Conservation (phyloP, 139 green algal genomes). For the Monoraphidium neglectum region DNA sequence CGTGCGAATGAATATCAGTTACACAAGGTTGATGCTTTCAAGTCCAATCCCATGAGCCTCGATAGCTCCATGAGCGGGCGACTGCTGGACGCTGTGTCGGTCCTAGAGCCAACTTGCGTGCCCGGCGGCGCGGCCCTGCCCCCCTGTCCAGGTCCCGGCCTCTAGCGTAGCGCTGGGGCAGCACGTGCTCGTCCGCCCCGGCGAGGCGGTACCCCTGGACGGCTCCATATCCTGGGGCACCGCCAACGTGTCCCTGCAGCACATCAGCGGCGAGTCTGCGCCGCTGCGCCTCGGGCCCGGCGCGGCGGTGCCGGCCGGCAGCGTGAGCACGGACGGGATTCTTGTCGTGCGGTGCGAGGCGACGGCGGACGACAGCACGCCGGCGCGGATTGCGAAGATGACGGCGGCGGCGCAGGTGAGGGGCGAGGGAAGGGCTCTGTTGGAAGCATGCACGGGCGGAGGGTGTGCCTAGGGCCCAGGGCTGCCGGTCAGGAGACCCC, state of each 20-base stretch:
- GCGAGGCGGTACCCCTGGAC: slow-evolving; percentile 83
- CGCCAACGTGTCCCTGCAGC: slow-evolving; percentile 65
- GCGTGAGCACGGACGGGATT: slow-evolving; percentile 65
- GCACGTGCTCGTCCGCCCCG: slow-evolving; percentile 75
- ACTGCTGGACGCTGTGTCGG: too few relatives aligned
- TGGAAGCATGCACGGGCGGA: too few relatives aligned
- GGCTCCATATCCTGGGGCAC: slow-evolving; percentile 70
- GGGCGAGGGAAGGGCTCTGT: too few relatives aligned
- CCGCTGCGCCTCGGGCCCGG: slow-evolving; percentile 41
- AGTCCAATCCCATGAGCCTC: too few relatives aligned
- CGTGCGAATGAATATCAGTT: too few relatives aligned
- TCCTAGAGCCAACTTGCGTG: too few relatives aligned
- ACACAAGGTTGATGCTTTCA: too few relatives aligned
- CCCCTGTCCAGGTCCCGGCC: slow-evolving; percentile 35
- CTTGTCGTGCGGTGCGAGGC: slow-evolving; percentile 68
- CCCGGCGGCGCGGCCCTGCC: too few relatives aligned
- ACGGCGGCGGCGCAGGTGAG: slow-evolving; percentile 70
- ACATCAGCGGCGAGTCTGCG: slow-evolving; percentile 80
- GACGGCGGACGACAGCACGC: slow-evolving; percentile 65
- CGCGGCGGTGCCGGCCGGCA: slow-evolving; percentile 36
- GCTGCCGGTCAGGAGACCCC: neutral
- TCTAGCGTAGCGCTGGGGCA: slow-evolving; percentile 49
- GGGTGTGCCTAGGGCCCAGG: too few relatives aligned
- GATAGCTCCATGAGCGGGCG: too few relatives aligned
- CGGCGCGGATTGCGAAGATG: slow-evolving; percentile 80